Conservation (phyloP, 1,139 yeast species). For the Scheffersomyces illinoinensis region DNA sequence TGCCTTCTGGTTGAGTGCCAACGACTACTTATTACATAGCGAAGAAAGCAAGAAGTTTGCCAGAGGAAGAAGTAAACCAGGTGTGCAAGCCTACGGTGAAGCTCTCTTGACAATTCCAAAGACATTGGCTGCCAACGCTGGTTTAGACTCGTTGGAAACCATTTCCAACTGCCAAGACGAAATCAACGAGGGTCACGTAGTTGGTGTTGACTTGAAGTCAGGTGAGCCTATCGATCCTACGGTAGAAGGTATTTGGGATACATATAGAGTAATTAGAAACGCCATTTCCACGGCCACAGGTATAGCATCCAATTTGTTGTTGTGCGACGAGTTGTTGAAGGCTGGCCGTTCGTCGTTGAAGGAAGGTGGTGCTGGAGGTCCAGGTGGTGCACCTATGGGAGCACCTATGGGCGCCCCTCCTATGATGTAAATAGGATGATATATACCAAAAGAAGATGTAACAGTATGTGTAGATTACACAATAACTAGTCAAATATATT, state of each 20-base stretch:
- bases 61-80: constrained; percentile 87
- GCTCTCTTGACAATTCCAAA: constrained; percentile 90
- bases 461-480: neutral
- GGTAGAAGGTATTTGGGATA: constrained; percentile 95
- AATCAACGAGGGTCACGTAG: constrained; percentile 74
- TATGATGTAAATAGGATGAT: constrained; percentile 11
- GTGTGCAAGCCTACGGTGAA: constrained; percentile 91
- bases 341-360: constrained; percentile 94
- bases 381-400: constrained; percentile 11
- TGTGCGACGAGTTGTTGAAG: constrained; percentile 94
- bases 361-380: constrained; percentile 34
- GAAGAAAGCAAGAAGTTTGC: constrained; percentile 59
- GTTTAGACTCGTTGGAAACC: constrained; percentile 89
- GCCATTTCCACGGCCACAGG: constrained; percentile 93
- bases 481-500: neutral
- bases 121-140: constrained; percentile 89
- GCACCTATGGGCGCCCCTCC: constrained; percentile 13
- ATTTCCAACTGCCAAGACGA: constrained; percentile 91
- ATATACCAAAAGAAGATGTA: neutral
- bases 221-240: constrained; percentile 98
- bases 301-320: constrained; percentile 85
- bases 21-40: constrained; percentile 60
- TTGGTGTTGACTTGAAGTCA: constrained; percentile 85
- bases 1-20: constrained; percentile 84
- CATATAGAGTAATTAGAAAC: constrained; percentile 89